Conservation (phyloP, 2,329 filamentous ascomycete genomes). For the Colletotrichum cordylinicola region DNA sequence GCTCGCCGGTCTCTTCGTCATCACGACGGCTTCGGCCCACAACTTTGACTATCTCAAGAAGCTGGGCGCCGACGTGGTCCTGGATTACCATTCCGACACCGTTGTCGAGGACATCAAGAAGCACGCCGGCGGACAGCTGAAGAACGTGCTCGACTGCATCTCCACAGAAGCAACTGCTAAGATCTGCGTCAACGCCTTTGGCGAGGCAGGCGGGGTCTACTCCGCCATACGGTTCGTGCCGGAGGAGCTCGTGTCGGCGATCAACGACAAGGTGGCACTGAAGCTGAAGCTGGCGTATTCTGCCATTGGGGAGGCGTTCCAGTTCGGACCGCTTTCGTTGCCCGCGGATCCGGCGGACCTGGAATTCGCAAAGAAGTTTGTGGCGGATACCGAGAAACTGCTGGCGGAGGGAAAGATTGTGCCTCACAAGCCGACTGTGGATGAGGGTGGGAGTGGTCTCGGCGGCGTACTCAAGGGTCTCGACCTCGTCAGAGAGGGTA, state of each 20-base stretch:
- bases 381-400: slow-evolving; percentile 35
- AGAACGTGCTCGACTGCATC: slow-evolving; percentile 42
- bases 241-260: slow-evolving; percentile 46
- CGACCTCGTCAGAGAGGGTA: neutral
- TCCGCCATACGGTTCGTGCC: slow-evolving; percentile 41
- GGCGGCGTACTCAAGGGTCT: slow-evolving; percentile 33
- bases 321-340: slow-evolving; percentile 20
- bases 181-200: slow-evolving; percentile 35
- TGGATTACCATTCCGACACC: slow-evolving; percentile 47
- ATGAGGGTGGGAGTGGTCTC: slow-evolving; percentile 32
- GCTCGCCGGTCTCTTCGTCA: slow-evolving; percentile 43
- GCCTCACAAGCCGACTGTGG: slow-evolving; percentile 34
- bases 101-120: slow-evolving; percentile 26
- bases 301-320: slow-evolving; percentile 39
- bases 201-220: slow-evolving; percentile 31
- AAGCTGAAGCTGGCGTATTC: slow-evolving; percentile 43
- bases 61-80: slow-evolving; percentile 49
- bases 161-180: slow-evolving; percentile 25
- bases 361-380: slow-evolving; percentile 41
- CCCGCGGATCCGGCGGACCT: slow-evolving; percentile 34
- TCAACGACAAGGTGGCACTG: slow-evolving; percentile 35
- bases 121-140: slow-evolving; percentile 28
- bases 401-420: slow-evolving; percentile 40
- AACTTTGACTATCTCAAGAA: slow-evolving; percentile 44
- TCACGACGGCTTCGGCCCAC: slow-evolving; percentile 41